Evolutionary conservation across 495 filamentous ascomycete species (phyloP).

Genomic region (Margaritispora aquatica): DNA sequence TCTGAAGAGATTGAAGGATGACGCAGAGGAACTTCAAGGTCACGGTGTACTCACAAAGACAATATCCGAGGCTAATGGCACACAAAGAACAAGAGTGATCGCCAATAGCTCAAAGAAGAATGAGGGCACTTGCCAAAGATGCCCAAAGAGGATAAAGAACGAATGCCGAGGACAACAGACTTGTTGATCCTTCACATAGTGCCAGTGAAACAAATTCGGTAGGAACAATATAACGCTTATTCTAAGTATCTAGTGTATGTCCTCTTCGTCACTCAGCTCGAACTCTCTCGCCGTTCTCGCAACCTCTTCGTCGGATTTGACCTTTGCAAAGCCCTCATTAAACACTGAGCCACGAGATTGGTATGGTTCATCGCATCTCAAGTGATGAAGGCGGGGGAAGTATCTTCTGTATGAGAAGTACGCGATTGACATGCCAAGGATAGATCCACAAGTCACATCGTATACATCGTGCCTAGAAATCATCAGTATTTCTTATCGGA

Average conservation of each 20-base stretch:
- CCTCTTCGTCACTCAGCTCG: constrained; percentile 18
- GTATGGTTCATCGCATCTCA: constrained; percentile 45
- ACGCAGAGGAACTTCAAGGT: too few species aligned
- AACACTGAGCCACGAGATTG: constrained; percentile 23
- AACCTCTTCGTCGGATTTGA: constrained; percentile 24
- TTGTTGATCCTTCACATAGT: not conserved
- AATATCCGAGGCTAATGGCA: not conserved
- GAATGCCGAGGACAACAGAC: not conserved
- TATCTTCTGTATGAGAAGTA: constrained; percentile 77
- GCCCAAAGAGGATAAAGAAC: not conserved
- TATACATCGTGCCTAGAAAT: constrained; percentile 75
- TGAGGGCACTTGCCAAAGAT: not conserved
- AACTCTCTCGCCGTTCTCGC: constrained; percentile 12
- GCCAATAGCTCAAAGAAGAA: not conserved
- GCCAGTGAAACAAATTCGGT: not conserved
- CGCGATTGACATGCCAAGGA: constrained; percentile 67
- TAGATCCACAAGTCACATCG: constrained; percentile 73
- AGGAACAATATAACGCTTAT: not conserved
- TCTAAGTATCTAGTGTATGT: not conserved
- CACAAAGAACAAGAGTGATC: not conserved
- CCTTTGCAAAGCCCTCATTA: constrained; percentile 23
- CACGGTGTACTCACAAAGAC: not conserved
- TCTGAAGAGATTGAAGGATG: too few species aligned
- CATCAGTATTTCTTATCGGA: not conserved
- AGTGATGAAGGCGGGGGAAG: constrained; percentile 44